phyloP scores from a whole-genome alignment of 768 basidiomycete species.

The Podaxis sp. region DNA sequence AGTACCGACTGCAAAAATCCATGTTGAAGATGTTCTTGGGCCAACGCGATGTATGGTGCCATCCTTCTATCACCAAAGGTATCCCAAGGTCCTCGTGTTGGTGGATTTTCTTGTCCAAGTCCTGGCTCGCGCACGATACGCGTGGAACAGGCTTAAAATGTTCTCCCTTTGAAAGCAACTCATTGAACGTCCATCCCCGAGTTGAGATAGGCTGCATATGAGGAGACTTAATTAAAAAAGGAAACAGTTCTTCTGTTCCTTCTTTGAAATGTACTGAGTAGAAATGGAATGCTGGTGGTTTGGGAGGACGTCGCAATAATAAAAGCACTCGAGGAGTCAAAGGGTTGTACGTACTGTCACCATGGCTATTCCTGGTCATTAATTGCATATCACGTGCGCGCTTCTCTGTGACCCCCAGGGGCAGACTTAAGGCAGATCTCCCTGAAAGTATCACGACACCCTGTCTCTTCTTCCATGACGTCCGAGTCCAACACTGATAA shows the following conservation, averaged over 20 bases:
- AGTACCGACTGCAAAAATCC: constrained; percentile 47
- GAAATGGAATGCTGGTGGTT: neutral
- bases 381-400: constrained; percentile 3
- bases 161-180: constrained; percentile 32
- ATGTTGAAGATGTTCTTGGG: constrained; percentile 48
- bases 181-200: constrained; percentile 48
- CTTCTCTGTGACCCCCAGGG: neutral
- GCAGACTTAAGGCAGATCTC: too few species aligned
- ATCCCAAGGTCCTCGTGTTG: constrained; percentile 47
- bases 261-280: neutral
- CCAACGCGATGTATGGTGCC: constrained; percentile 58
- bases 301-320: neutral
- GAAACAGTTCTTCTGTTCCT: neutral
- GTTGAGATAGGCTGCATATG: constrained; percentile 30
- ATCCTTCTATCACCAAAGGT: constrained; percentile 65
- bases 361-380: neutral
- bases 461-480: constrained; percentile 29
- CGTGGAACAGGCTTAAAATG: constrained; percentile 37
- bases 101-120: constrained; percentile 34
- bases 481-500: constrained; percentile 32
- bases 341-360: too few species aligned
- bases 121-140: constrained; percentile 33
- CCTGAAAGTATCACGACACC: constrained; percentile 11
- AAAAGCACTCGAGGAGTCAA: too few species aligned
- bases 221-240: neutral